These are phyloP conservation scores for Dendrobium nobile DNA, from an alignment of 106 monocot genomes.

Conservation along the genomic window DNA sequence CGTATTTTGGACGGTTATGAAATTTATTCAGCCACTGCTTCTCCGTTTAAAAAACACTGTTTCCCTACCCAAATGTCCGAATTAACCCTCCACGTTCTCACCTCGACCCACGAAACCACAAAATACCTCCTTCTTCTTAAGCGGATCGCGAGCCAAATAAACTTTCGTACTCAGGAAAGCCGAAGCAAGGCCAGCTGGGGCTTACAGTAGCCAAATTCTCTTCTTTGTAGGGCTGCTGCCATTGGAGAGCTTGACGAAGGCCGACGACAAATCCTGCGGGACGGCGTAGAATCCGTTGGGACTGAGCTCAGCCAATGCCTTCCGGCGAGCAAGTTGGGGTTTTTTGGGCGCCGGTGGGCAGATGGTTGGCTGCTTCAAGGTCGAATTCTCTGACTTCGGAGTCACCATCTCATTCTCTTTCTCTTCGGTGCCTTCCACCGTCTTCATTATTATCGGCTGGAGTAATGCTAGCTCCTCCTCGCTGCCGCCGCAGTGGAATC, in stretches of 20 bases:
- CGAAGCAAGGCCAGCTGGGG: not conserved
- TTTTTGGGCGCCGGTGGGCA: slow-evolving; percentile 28
- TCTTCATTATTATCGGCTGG: not conserved
- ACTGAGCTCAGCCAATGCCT: not conserved
- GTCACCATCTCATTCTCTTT: slow-evolving; percentile 3
- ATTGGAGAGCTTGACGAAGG: not conserved
- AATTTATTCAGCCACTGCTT: too few species aligned
- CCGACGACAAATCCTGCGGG: slow-evolving; percentile 7
- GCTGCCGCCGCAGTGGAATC: not conserved
- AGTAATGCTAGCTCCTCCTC: not conserved
- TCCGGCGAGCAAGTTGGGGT: slow-evolving; percentile 10
- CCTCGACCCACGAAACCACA: too few species aligned
- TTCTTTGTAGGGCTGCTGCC: not conserved
- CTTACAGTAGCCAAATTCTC: slow-evolving; percentile 10
- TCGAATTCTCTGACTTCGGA: slow-evolving; percentile 13
- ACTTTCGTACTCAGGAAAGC: not conserved
- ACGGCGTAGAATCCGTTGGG: not conserved
- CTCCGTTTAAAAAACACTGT: too few species aligned
- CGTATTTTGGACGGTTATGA: too few species aligned
- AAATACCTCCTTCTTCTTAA: too few species aligned
- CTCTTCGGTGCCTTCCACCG: not conserved
- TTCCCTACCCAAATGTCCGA: too few species aligned
- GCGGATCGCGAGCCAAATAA: too few species aligned
- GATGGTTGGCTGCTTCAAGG: slow-evolving; percentile 1
- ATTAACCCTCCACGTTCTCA: too few species aligned